A percentile compares a stretch with the other conserved stretches of the same genome.
These are phyloP conservation scores for Sphaerobolus stellatus DNA, from an alignment of 1,284 basidiomycete genomes.

Conservation along the genomic window DNA sequence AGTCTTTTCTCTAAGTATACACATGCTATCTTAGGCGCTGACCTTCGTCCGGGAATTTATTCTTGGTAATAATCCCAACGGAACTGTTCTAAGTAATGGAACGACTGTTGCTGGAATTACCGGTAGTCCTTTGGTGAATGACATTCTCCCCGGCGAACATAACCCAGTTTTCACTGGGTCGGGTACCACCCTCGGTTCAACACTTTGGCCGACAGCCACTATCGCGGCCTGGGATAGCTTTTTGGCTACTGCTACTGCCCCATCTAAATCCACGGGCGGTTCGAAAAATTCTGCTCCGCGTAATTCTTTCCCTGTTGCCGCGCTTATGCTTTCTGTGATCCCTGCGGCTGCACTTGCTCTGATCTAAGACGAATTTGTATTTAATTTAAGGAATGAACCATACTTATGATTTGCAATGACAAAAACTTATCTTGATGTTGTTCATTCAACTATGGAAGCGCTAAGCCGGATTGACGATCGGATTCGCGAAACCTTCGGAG, in stretches of 20 bases:
- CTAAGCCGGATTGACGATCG: no score
- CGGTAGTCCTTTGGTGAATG: constrained; percentile 35
- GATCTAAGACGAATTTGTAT: no score
- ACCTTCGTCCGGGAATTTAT: constrained; percentile 59
- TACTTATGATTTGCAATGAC: no score
- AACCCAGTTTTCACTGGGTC: constrained; percentile 54
- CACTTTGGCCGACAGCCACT: constrained; percentile 52
- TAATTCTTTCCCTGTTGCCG: no score
- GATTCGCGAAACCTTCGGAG: no score
- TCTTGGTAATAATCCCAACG: constrained; percentile 52
- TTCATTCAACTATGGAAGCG: no score
- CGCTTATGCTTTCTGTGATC: no score
- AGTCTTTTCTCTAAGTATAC: no score
- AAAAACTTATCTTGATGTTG: no score
- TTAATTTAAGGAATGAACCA: no score
- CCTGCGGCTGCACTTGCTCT: no score
- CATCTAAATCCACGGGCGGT: background rate
- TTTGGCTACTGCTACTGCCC: constrained; percentile 19
- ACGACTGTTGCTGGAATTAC: constrained; percentile 56
- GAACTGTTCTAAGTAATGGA: constrained; percentile 38
- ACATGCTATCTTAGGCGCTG: constrained; percentile 55
- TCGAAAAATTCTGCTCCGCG: no score
- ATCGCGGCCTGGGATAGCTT: constrained; percentile 53
- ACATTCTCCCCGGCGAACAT: constrained; percentile 46
- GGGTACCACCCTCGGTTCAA: constrained; percentile 48